Base-by-base conservation (phyloP, 306 rosid species). In the Prosopis cineraria region DNA sequence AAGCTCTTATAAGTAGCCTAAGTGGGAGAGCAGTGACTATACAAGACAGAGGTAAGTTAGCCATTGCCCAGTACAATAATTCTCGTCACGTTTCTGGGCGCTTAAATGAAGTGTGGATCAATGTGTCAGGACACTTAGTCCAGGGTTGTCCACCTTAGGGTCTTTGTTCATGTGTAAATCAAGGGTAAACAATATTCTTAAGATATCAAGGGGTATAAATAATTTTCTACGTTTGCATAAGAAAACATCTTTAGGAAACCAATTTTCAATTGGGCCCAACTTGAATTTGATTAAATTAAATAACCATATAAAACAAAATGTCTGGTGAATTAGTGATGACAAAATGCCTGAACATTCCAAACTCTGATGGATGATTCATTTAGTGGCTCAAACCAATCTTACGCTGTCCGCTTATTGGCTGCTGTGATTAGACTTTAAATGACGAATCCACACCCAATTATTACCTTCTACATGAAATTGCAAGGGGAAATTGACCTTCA, bases 31-130 rank as follows among this genome's bases (percentile, higher is more conserved):
- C 79, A 27, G 74, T 33, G 30, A 59, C 47, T 4, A 34, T 73
- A 68, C 85, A 72, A 68, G 88, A 82, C 9, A 78, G 55, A 33
- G 82, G 70, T 30, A 79, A 79, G 24, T 89, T 80, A 17, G 72
- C 81, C 39, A 80, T 92, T 77, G 98, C 98, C 14, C 93, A 89
- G 75, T 91, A 90, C 84, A 90, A 94, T 67, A 74, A 93, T 81
- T 80, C 91, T 0, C 44, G 7, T 62, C 87, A 27, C 14, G 50
- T 36, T 41, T 79, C 82, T 20, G 88, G 74, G 6, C 85, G 94
- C 13, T 75, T 90, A 58, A 93, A 93, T 75, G 94, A 94, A 83
- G 96, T 89, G 29, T 89, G 97, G 98, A 80, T 90, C 1, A 74
- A 81, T 19, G 81, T 90, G 29, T 84, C 88, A 0, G 91, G 84